These are phyloP conservation scores for Fusarium solani-melongenae DNA, from an alignment of 2,329 filamentous ascomycete genomes.

Conservation along the genomic window DNA sequence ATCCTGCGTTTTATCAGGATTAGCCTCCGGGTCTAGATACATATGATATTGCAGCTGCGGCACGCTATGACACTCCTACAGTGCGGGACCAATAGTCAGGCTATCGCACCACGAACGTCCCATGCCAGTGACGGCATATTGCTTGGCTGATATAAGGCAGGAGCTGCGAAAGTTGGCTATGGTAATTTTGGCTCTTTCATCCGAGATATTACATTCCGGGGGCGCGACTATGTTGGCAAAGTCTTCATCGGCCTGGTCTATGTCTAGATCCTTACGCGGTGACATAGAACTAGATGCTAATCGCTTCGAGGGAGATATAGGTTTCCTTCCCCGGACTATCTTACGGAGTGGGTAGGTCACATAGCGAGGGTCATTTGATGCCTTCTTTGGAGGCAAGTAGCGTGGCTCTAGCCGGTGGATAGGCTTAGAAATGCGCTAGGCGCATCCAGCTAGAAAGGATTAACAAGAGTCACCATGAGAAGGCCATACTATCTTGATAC, in stretches of 20 bases:
- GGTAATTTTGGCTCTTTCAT: neutral
- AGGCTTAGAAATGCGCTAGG: neutral
- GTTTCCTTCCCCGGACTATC: neutral
- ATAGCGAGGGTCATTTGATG: neutral
- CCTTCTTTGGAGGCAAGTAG: slow-evolving; percentile 8
- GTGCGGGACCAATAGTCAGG: neutral
- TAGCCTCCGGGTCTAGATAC: neutral
- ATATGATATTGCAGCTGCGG: neutral
- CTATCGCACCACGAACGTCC: slow-evolving; percentile 1
- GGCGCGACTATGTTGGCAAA: neutral
- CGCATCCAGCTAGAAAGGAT: neutral
- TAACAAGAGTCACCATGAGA: neutral
- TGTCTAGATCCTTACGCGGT: neutral
- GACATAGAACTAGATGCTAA: slow-evolving; percentile 9
- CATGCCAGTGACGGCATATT: neutral
- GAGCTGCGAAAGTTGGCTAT: neutral
- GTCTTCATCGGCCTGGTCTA: neutral
- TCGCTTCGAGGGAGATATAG: slow-evolving; percentile 1
- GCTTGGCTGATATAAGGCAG: neutral
- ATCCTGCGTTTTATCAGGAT: neutral
- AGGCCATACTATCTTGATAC: neutral
- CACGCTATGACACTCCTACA: neutral
- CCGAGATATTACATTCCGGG: neutral
- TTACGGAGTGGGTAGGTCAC: neutral
- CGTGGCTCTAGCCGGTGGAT: neutral